Evolutionary conservation across 2,329 filamentous ascomycete species (phyloP).

Genomic region (Teratosphaeria viscida): DNA sequence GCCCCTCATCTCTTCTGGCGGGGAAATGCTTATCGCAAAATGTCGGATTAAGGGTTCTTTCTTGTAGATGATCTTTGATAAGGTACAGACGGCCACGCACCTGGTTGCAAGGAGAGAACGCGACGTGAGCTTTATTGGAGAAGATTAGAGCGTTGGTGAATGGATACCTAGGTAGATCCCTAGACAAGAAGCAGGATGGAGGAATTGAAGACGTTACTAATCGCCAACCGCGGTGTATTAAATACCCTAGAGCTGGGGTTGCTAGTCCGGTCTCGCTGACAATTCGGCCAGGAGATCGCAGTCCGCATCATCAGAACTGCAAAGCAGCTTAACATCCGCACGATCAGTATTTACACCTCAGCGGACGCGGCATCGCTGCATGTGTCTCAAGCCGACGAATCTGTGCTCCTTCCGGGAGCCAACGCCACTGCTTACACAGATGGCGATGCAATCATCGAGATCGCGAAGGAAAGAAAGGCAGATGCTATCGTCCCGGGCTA

Average conservation of each 20-base stretch:
- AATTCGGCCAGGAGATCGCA: not conserved
- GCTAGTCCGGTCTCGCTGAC: not conserved
- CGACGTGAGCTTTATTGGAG: too few species aligned
- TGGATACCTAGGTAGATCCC: not conserved
- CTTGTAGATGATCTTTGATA: not conserved
- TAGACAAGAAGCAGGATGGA: constrained; percentile 23
- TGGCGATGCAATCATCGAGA: constrained; percentile 37
- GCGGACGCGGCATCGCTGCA: constrained; percentile 46
- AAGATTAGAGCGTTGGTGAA: too few species aligned
- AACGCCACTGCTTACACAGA: constrained; percentile 42
- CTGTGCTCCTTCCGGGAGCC: constrained; percentile 39
- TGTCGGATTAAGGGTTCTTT: not conserved
- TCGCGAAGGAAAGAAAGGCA: constrained; percentile 40
- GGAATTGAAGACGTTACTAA: constrained; percentile 41
- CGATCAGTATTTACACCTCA: constrained; percentile 48
- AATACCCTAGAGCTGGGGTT: not conserved
- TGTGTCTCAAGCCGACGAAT: constrained; percentile 44
- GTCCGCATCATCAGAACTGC: constrained; percentile 42
- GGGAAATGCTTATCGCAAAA: not conserved
- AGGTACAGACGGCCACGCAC: not conserved
- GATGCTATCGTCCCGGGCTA: constrained; percentile 58
- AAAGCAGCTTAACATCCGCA: constrained; percentile 39
- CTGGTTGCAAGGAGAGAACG: too few species aligned
- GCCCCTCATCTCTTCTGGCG: not conserved
- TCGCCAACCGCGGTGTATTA: constrained; percentile 53